phyloP scores from a whole-genome alignment of 2,329 filamentous ascomycete genomes.

The Drechslerella dactyloides region DNA sequence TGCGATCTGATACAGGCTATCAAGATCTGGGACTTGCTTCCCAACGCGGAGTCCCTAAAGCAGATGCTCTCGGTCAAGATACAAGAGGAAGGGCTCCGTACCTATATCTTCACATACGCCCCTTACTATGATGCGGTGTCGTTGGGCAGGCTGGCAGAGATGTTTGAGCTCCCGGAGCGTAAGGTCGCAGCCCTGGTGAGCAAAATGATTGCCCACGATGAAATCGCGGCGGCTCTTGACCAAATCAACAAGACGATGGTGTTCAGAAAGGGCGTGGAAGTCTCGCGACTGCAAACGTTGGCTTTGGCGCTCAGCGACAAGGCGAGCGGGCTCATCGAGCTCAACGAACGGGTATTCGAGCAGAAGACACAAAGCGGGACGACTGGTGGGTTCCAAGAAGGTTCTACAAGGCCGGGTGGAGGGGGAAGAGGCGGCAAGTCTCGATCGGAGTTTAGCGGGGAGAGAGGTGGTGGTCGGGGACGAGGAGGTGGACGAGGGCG shows the following conservation, averaged over 20 bases:
- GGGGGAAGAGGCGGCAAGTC: conserved; percentile 71
- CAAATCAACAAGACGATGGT: conserved; percentile 97
- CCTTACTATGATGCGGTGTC: conserved; percentile 98
- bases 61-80: conserved; percentile 96
- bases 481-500: conserved; percentile 59
- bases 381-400: conserved; percentile 87
- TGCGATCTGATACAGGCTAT: conserved; percentile 93
- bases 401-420: conserved; percentile 74
- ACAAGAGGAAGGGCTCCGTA: conserved; percentile 96
- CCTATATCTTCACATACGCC: conserved; percentile 98
- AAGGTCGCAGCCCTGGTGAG: conserved; percentile 95
- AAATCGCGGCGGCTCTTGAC: conserved; percentile 92
- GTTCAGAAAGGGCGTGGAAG: conserved; percentile 99
- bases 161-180: conserved; percentile 91
- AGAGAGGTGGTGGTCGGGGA: conserved; percentile 65
- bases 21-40: conserved; percentile 99
- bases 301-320: conserved; percentile 95
- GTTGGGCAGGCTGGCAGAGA: conserved; percentile 79
- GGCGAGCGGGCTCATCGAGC: conserved; percentile 92
- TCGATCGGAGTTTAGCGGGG: conserved; percentile 59
- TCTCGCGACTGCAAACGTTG: conserved; percentile 92
- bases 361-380: conserved; percentile 94
- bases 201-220: conserved; percentile 99
- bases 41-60: conserved; percentile 91
- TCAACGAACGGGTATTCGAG: conserved; percentile 95